Base-by-base conservation (phyloP, 257 asterid genomes). In the Catharanthus roseus region DNA sequence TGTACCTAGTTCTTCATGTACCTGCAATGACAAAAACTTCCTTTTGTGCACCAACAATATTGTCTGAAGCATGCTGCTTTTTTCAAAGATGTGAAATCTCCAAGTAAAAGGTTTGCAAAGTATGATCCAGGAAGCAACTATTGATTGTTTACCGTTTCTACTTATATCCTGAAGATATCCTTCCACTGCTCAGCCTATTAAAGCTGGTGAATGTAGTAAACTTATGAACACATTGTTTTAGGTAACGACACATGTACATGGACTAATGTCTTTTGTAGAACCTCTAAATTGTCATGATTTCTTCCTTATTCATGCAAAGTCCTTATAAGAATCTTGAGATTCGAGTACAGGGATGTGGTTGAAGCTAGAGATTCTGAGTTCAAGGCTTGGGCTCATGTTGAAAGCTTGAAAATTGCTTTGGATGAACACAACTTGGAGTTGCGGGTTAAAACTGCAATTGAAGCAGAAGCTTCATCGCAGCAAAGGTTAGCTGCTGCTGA, bases 401-500 rank as follows among this genome's bases (percentile, higher is more conserved):
- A 89, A 72, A 75, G 92, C 76, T 82, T 95, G 72, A 90, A 88
- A 73, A 82, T 86, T 78, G 87, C 92, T 79, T 93, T 95, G 54
- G 97, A 90, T 68, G 99, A 95, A 70, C 89, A 80, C 77, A 87
- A 86, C 75, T 79, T 95, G 87, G 99, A 91, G 87, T 71, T 80
- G 81, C 89, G 91, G 75, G 99, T 95, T 65, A 95, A 95, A 83
- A 86, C 76, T 73, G 96, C 98, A 15, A 95, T 91, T 82, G 99
- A 89, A 89, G 99, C 90, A 12, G 99, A 95, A 85, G 92, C 98
- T 64, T 78, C 80, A 73, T 81, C 97, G 67, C 98, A 95, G 83
- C 99, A 95, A 82, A 85, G 86, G 79, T 82, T 95, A 79, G 98
- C 95, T 72, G 95, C 97, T 75, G 77, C 96, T 6, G 99, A 95